Base-by-base conservation (phyloP, 441 rosid species). In the Biscutella laevigata region DNA sequence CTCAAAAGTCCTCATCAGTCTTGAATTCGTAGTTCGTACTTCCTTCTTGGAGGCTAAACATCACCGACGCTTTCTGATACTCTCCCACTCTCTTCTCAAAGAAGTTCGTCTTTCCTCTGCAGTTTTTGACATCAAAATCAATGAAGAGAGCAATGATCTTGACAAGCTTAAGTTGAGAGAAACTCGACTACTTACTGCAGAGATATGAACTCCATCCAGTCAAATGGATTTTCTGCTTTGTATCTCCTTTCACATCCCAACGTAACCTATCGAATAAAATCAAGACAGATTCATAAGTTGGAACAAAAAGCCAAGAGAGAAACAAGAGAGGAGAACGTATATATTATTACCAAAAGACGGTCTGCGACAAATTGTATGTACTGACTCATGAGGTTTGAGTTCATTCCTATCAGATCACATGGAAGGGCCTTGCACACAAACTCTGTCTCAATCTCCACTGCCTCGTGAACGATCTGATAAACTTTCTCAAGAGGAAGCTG, bases 181-280 rank as follows among this genome's bases (percentile, higher is more conserved):
- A n/a, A n/a, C n/a, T 53, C 2, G 10, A 65, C 15, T 54, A 73
- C 95, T 89, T 70, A 80, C 92, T 79, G 94, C 68, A 87, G 70
- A 57, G 95, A 90, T 72, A 90, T 90, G 69, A 87, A 81, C 53
- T 87, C 98, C 98, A 87, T 90, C 98, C 96, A 90, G 40, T 87
- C 95, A 46, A 87, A 90, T 6, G 92, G 98, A 62, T 84, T 90
- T 54, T 84, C 86, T 38, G 64, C 72, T 15, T 74, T 66, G 78
- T 84, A 83, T 53, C 71, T 87, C 72, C 53, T 77, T 46, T 73
- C 74, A 62, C 54, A 82, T 40, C 88, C 88, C 58, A 82, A 77
- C 4, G 98, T 51, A 59, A 78, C 82, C 95, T 86, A 71, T 4
- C 1, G 43, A 39, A 5, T 4, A 22, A 22, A 34, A 22, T 14